Evolutionary conservation across 345 rosid species (phyloP).

Genomic region (Ricinus communis): DNA sequence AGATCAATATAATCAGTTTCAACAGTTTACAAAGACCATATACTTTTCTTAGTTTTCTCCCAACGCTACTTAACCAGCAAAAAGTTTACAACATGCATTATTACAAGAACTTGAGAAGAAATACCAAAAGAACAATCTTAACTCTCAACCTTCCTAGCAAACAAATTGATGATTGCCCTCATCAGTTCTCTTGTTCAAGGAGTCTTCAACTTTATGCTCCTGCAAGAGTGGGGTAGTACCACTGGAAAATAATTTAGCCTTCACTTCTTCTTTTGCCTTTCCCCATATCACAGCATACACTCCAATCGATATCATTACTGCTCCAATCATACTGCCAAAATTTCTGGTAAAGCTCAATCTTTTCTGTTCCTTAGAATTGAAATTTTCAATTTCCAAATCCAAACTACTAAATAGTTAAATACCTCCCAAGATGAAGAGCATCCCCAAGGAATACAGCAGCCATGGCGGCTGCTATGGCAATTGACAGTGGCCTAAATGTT

Average conservation of each 20-base stretch:
- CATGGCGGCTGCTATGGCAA: conserved; percentile 72
- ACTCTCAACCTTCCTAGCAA: too few species aligned
- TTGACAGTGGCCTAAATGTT: conserved; percentile 72
- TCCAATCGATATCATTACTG: conserved; percentile 30
- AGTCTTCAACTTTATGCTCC: not conserved
- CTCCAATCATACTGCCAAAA: conserved; percentile 18
- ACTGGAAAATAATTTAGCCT: not conserved
- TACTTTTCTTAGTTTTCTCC: too few species aligned
- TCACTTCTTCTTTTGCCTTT: conserved; percentile 31
- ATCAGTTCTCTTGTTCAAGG: not conserved
- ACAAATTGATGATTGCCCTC: not conserved
- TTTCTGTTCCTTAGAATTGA: too few species aligned
- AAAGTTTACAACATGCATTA: too few species aligned
- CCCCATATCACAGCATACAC: conserved; percentile 42
- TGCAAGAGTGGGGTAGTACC: not conserved
- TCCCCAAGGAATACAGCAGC: conserved; percentile 66
- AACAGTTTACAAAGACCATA: too few species aligned
- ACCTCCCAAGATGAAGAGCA: conserved; percentile 76
- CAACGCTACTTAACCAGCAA: too few species aligned
- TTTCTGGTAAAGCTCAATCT: too few species aligned
- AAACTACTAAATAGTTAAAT: too few species aligned
- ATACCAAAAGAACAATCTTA: too few species aligned
- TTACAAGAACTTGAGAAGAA: too few species aligned
- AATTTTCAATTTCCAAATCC: too few species aligned
- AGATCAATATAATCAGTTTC: too few species aligned